phyloP scores from a whole-genome alignment of 2,329 filamentous ascomycete species.

The Microcera coccophila region DNA sequence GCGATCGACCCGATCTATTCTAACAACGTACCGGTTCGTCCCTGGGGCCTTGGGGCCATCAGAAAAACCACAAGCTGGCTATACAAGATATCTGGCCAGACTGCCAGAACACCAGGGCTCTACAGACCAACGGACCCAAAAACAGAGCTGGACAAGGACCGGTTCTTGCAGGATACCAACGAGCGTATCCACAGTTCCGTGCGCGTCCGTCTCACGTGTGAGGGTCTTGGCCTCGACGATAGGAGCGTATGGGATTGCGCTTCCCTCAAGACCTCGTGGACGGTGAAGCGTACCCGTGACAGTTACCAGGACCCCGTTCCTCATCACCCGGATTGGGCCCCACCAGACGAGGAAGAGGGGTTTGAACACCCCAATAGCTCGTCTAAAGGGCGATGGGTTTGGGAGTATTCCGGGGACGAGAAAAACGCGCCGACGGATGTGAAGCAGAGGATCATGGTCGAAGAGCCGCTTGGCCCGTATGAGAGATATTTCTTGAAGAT shows the following conservation, averaged over 20 bases:
- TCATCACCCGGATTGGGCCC: constrained; percentile 32
- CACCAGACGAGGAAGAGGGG: constrained; percentile 19
- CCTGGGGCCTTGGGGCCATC: constrained; percentile 47
- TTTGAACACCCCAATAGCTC: constrained; percentile 23
- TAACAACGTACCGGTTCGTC: constrained; percentile 44
- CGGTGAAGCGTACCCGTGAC: constrained; percentile 34
- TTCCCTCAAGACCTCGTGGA: constrained; percentile 44
- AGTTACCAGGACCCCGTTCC: constrained; percentile 35
- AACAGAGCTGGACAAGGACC: constrained; percentile 32
- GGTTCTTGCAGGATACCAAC: constrained; percentile 49
- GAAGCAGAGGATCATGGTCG: constrained; percentile 42
- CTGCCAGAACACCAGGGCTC: constrained; percentile 44
- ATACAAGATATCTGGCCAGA: constrained; percentile 43
- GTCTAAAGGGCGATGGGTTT: constrained; percentile 45
- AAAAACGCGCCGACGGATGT: constrained; percentile 38
- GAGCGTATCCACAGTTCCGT: constrained; percentile 54
- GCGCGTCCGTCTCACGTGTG: constrained; percentile 48
- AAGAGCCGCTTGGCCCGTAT: constrained; percentile 52
- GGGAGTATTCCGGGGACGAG: constrained; percentile 49
- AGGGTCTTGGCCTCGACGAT: constrained; percentile 50
- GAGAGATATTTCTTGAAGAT: constrained; percentile 47
- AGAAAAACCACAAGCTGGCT: constrained; percentile 36
- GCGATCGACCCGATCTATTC: constrained; percentile 47
- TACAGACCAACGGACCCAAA: constrained; percentile 44
- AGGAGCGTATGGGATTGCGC: constrained; percentile 43